These are phyloP conservation scores for Lachancea sp. DNA, from an alignment of 805 yeast species.

Conservation along the genomic window DNA sequence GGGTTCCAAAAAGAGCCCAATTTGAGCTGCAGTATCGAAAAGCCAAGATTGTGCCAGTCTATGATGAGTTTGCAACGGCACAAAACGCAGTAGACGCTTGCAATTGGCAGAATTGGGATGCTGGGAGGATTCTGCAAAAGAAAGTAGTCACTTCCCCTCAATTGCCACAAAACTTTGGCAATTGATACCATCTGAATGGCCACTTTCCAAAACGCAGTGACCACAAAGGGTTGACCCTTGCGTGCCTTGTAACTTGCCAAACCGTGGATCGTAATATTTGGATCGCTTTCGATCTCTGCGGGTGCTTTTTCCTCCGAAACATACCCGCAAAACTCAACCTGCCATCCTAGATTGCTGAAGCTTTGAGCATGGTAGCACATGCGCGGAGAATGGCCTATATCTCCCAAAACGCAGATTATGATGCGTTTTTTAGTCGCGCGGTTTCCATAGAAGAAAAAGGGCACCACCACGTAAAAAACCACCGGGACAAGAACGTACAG, in stretches of 20 bases:
- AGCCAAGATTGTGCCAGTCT: conserved; percentile 97
- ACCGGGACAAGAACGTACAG: conserved; percentile 41
- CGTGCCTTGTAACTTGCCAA: conserved; percentile 6
- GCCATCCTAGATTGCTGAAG: conserved; percentile 59
- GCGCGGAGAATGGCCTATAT: conserved; percentile 90
- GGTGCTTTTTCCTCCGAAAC: conserved; percentile 54
- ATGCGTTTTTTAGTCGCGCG: conserved; percentile 45
- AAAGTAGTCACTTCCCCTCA: conserved; percentile 60
- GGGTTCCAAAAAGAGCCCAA: conserved; percentile 49
- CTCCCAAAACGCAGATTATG: conserved; percentile 82
- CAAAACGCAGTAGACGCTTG: conserved; percentile 47
- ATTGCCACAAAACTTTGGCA: conserved; percentile 40
- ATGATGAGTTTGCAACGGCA: conserved; percentile 60
- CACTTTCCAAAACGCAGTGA: conserved; percentile 42
- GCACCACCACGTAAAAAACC: conserved; percentile 30
- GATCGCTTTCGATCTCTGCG: conserved; percentile 42
- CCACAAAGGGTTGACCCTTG: conserved; percentile 2
- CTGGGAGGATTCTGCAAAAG: conserved; percentile 91
- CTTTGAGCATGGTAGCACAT: conserved; percentile 86
- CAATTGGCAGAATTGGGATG: conserved; percentile 68
- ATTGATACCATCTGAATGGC: conserved; percentile 47
- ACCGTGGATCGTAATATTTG: conserved; percentile 45
- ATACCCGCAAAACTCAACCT: conserved; percentile 84
- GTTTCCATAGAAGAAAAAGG: conserved; percentile 32
- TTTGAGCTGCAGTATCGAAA: conserved; percentile 67